A percentile compares a stretch with the other conserved stretches of the same genome.
These are phyloP conservation scores for Parathielavia hyrcaniae DNA, from an alignment of 495 filamentous ascomycete genomes.

Conservation along the genomic window DNA sequence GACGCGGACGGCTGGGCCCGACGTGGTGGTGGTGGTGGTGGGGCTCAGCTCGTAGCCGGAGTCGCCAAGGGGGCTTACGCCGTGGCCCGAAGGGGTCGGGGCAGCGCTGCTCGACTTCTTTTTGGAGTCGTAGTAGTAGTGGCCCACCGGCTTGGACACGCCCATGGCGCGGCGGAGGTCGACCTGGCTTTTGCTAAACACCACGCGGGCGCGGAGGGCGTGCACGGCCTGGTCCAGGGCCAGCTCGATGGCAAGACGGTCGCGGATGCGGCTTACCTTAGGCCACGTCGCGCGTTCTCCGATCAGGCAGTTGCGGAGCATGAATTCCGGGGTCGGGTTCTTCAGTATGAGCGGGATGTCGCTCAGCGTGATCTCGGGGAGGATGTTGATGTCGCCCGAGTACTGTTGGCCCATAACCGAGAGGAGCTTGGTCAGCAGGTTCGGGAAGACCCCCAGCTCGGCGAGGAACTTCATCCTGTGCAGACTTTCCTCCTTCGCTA, in stretches of 20 bases:
- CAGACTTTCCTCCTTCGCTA: slow-evolving; percentile 75
- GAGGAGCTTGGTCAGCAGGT: slow-evolving; percentile 66
- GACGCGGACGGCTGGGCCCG: neutral
- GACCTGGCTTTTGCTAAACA: slow-evolving; percentile 69
- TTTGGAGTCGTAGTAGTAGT: neutral
- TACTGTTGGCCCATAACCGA: slow-evolving; percentile 86
- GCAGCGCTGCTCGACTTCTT: too few relatives aligned
- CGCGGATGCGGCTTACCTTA: slow-evolving; percentile 70
- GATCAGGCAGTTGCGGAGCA: slow-evolving; percentile 64
- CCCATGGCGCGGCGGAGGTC: slow-evolving; percentile 49
- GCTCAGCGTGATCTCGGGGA: slow-evolving; percentile 67
- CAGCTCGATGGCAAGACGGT: slow-evolving; percentile 79
- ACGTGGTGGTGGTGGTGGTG: too few relatives aligned
- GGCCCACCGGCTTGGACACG: slow-evolving; percentile 14
- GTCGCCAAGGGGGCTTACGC: neutral
- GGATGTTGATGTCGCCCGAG: slow-evolving; percentile 91
- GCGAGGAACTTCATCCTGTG: slow-evolving; percentile 75
- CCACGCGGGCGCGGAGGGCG: slow-evolving; percentile 64
- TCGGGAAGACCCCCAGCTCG: slow-evolving; percentile 80
- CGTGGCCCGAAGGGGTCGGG: neutral
- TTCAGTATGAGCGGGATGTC: slow-evolving; percentile 72
- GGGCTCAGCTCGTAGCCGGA: neutral
- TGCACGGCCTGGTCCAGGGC: slow-evolving; percentile 80
- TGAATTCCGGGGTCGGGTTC: slow-evolving; percentile 88
- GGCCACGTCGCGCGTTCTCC: slow-evolving; percentile 91